phyloP scores from a whole-genome alignment of 169 alveolate genomes.

The Cryptosporidium sp. region DNA sequence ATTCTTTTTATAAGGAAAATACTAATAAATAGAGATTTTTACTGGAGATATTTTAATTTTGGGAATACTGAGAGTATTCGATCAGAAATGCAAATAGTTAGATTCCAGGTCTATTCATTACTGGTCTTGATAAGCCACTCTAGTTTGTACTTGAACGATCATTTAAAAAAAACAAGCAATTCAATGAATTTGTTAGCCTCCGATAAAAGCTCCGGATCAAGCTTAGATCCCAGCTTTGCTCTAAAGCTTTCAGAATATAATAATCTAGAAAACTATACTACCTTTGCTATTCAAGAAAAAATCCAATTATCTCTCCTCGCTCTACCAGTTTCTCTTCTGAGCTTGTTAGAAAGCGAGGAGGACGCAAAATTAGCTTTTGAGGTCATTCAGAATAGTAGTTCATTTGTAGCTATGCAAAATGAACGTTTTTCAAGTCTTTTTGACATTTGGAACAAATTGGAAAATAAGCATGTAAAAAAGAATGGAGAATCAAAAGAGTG shows the following conservation, averaged over 20 bases:
- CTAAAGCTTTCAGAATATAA: neutral
- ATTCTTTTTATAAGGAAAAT: neutral
- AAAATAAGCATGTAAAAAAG: neutral
- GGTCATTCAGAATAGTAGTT: neutral
- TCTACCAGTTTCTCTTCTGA: neutral
- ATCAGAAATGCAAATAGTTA: slow-evolving; percentile 35
- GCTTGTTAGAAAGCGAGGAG: neutral
- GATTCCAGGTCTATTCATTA: slow-evolving; percentile 27
- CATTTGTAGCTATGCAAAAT: neutral
- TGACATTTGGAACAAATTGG: neutral
- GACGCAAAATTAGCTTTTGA: neutral
- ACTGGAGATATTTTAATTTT: slow-evolving; percentile 45
- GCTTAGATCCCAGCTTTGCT: neutral
- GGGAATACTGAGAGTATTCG: neutral
- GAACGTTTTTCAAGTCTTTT: neutral
- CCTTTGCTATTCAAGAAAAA: neutral
- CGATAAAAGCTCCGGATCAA: neutral
- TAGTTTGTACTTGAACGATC: neutral
- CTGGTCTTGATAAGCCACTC: neutral
- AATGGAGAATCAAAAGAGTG: neutral
- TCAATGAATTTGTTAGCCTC: neutral
- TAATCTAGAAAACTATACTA: neutral
- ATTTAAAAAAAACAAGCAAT: neutral
- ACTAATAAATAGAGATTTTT: neutral
- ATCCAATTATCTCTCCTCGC: neutral